phyloP scores from a whole-genome alignment of 129 eudicot genomes.

The Scalesia atractyloides region DNA sequence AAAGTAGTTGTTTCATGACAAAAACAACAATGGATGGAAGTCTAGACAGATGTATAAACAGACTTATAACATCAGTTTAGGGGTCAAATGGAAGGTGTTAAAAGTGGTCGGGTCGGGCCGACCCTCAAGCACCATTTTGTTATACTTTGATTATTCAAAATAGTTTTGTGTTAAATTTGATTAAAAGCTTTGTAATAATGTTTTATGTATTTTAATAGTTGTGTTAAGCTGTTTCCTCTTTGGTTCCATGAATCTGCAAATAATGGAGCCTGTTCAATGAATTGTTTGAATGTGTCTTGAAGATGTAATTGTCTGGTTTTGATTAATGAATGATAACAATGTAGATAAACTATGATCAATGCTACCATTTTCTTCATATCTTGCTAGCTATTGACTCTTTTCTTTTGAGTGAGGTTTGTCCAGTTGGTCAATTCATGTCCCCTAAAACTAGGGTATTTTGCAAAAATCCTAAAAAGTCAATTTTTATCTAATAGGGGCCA shows the following conservation, averaged over 20 bases:
- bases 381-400: background rate
- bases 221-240: background rate
- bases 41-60: conserved; percentile 2
- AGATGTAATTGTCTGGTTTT: background rate
- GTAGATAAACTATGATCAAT: too few relatives aligned
- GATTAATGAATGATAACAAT: too few relatives aligned
- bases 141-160: background rate
- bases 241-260: too few relatives aligned
- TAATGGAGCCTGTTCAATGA: too few relatives aligned
- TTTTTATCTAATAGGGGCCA: too few relatives aligned
- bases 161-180: background rate
- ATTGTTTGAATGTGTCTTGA: too few relatives aligned
- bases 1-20: background rate
- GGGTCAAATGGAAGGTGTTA: conserved; percentile 1
- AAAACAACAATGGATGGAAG: background rate
- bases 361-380: too few relatives aligned
- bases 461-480: background rate
- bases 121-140: background rate
- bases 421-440: background rate
- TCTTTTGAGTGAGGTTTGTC: background rate
- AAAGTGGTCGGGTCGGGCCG: background rate
- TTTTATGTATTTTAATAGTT: background rate
- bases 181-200: background rate
- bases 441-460: background rate
- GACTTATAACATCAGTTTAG: background rate